Evolutionary conservation across 495 filamentous ascomycete genomes (phyloP).

Genomic region (Poronia punctata): DNA sequence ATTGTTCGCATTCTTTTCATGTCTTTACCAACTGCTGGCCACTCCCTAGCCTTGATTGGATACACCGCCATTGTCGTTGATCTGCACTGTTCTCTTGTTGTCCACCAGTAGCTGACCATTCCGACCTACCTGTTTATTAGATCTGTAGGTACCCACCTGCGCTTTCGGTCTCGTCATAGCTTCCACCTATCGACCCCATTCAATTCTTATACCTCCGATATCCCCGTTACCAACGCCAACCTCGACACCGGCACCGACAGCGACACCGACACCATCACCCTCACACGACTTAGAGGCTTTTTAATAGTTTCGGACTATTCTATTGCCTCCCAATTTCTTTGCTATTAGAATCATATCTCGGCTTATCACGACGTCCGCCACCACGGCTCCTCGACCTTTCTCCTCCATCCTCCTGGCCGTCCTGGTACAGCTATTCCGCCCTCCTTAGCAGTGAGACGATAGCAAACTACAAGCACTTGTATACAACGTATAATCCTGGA

Average conservation of each 20-base stretch:
- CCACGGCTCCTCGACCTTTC: constrained; percentile 36
- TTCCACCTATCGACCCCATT: neutral
- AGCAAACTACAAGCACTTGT: constrained; percentile 15
- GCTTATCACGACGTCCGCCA: constrained; percentile 33
- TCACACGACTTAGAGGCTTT: neutral
- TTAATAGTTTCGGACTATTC: neutral
- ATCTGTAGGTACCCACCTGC: constrained; percentile 5
- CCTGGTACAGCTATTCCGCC: constrained; percentile 42
- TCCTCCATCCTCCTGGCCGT: constrained; percentile 38
- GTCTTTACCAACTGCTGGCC: constrained; percentile 1
- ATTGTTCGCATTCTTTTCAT: neutral
- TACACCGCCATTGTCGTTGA: neutral
- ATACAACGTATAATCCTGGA: constrained; percentile 28
- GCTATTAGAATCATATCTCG: constrained; percentile 4
- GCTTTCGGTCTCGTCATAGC: constrained; percentile 7
- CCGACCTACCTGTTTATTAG: neutral
- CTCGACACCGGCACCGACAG: too few species aligned
- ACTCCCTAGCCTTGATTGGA: neutral
- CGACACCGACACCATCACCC: too few species aligned
- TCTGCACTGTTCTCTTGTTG: too few species aligned
- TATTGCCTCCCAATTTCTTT: constrained; percentile 1
- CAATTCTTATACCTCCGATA: constrained; percentile 9
- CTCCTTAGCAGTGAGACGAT: constrained; percentile 31
- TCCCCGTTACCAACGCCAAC: constrained; percentile 7
- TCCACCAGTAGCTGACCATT: constrained; percentile 10